Conservation (phyloP, 495 filamentous ascomycete genomes). For the Penicillium desertorum region DNA sequence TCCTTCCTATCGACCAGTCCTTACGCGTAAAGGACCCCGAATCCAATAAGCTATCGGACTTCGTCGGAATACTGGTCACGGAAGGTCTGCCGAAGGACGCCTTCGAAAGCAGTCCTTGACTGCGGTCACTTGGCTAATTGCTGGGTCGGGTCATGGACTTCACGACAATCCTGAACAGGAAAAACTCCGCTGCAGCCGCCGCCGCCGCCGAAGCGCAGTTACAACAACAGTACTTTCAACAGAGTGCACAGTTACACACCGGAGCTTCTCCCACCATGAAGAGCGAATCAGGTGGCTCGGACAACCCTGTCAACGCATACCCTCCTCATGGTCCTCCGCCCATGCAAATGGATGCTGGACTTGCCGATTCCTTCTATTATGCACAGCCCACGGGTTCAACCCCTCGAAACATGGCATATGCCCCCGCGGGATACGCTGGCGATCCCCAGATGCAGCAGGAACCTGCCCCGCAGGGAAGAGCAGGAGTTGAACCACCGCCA, state of each 20-base stretch:
- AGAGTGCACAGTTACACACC: slow-evolving; percentile 42
- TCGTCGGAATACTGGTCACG: neutral
- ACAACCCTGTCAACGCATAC: slow-evolving; percentile 58
- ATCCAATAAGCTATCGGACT: neutral
- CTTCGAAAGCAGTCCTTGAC: slow-evolving; percentile 37
- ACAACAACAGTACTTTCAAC: slow-evolving; percentile 55
- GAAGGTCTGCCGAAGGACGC: slow-evolving; percentile 22
- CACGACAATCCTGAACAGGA: slow-evolving; percentile 66
- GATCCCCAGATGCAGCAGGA: slow-evolving; percentile 37
- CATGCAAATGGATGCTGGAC: slow-evolving; percentile 44
- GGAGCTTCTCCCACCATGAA: slow-evolving; percentile 53
- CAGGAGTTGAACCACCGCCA: slow-evolving; percentile 52
- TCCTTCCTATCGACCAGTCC: neutral
- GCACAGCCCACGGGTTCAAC: slow-evolving; percentile 46
- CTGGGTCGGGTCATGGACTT: slow-evolving; percentile 63
- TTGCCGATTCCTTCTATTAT: slow-evolving; percentile 31
- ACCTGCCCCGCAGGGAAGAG: slow-evolving; percentile 41
- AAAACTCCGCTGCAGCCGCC: slow-evolving; percentile 51
- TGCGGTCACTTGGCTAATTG: slow-evolving; percentile 33
- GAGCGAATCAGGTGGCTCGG: slow-evolving; percentile 69
- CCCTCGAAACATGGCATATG: slow-evolving; percentile 53
- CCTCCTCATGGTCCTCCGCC: slow-evolving; percentile 52
- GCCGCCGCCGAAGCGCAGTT: slow-evolving; percentile 54
- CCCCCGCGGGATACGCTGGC: slow-evolving; percentile 40
- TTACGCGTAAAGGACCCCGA: neutral